phyloP scores from a whole-genome alignment of 2,329 filamentous ascomycete species.

The Aspergillus sp. region DNA sequence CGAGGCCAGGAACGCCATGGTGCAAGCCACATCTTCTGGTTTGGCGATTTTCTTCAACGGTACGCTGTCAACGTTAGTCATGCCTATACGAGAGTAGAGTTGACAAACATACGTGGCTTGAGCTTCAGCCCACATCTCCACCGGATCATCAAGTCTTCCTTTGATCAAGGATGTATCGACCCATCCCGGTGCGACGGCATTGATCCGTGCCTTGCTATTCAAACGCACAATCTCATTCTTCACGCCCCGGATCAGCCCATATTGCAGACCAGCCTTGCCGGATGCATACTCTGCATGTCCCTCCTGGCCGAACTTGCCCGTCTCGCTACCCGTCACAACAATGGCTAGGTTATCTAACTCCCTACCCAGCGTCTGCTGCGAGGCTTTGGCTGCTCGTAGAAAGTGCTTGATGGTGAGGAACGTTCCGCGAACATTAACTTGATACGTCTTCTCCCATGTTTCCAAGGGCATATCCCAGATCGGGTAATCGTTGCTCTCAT shows the following conservation, averaged over 20 bases:
- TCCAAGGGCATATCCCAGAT: slow-evolving; percentile 51
- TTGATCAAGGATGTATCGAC: slow-evolving; percentile 46
- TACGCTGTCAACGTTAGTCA: slow-evolving; percentile 20
- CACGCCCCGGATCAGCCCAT: slow-evolving; percentile 48
- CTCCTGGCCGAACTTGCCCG: slow-evolving; percentile 47
- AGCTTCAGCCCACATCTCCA: slow-evolving; percentile 47
- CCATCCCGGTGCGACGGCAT: slow-evolving; percentile 49
- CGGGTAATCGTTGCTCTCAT: slow-evolving; percentile 44
- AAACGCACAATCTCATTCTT: slow-evolving; percentile 53
- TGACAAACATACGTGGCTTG: slow-evolving; percentile 37
- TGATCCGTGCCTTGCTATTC: slow-evolving; percentile 48
- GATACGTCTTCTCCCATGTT: slow-evolving; percentile 50
- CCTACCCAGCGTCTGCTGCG: slow-evolving; percentile 33
- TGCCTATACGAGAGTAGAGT: background rate
- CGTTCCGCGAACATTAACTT: slow-evolving; percentile 48
- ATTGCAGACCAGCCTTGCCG: slow-evolving; percentile 49
- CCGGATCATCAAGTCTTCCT: slow-evolving; percentile 46
- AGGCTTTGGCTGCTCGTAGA: slow-evolving; percentile 37
- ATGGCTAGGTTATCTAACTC: slow-evolving; percentile 49
- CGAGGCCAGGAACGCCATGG: slow-evolving; percentile 47
- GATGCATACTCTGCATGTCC: slow-evolving; percentile 49
- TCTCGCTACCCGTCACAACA: slow-evolving; percentile 51
- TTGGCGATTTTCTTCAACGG: slow-evolving; percentile 45
- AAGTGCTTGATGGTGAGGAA: slow-evolving; percentile 56
- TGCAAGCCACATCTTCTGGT: slow-evolving; percentile 45